Percentiles rank a stretch among this genome's conserved stretches.
Evolutionary conservation across 768 basidiomycete genomes (phyloP).

Genomic region (Lyophyllum decastes): DNA sequence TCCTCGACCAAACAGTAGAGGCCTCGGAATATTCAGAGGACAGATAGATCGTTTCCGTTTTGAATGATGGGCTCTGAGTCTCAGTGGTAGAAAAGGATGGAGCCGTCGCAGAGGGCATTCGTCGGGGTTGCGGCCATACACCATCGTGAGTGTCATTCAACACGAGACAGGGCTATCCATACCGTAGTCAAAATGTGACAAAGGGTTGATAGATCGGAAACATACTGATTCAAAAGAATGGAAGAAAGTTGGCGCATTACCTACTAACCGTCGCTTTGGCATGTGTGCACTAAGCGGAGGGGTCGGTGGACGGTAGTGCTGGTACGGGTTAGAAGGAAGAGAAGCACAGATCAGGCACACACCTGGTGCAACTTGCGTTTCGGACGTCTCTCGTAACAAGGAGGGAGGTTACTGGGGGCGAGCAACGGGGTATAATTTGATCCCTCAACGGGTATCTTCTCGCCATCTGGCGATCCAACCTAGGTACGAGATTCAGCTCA

Average conservation of each 20-base stretch:
- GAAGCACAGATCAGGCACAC: neutral
- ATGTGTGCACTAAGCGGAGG: constrained; percentile 45
- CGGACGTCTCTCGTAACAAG: constrained; percentile 10
- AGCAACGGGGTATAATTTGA: constrained; percentile 3
- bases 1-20: constrained; percentile 31
- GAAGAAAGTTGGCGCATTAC: constrained; percentile 14
- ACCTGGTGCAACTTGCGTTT: constrained; percentile 26
- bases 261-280: constrained; percentile 33
- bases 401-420: constrained; percentile 3
- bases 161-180: constrained; percentile 7
- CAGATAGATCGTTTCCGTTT: constrained; percentile 35
- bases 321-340: neutral
- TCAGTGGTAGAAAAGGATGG: constrained; percentile 21
- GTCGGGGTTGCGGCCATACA: neutral
- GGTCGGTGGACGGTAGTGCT: constrained; percentile 62
- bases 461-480: constrained; percentile 13
- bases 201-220: neutral
- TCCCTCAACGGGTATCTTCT: constrained; percentile 1
- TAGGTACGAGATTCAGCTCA: neutral
- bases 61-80: constrained; percentile 32
- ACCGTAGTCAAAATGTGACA: neutral
- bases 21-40: constrained; percentile 30
- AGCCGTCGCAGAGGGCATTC: constrained; percentile 9
- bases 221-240: constrained; percentile 3
- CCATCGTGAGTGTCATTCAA: neutral